phyloP scores from a whole-genome alignment of 2,329 filamentous ascomycete genomes.

The Ceratocystis lukuohia region DNA sequence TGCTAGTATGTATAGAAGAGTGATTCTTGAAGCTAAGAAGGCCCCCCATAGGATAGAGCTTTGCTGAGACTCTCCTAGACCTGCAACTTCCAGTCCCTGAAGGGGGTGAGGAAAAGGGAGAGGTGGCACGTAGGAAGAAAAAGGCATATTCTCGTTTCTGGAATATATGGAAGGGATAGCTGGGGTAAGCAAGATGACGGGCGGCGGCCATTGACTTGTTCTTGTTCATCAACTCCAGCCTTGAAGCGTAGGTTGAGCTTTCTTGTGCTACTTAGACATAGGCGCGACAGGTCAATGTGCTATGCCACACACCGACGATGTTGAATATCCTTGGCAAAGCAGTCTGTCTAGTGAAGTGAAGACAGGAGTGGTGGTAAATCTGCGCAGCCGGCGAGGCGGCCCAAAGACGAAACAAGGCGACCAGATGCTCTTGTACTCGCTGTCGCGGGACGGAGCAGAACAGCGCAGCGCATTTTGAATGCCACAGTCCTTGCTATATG shows the following conservation, averaged over 20 bases:
- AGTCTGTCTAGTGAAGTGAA: background rate
- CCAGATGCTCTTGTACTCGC: background rate
- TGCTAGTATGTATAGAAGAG: background rate
- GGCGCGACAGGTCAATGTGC: background rate
- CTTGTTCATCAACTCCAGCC: background rate
- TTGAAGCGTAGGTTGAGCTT: background rate
- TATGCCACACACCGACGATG: background rate
- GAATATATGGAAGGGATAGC: too few species aligned
- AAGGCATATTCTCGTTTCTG: slow-evolving; percentile 5
- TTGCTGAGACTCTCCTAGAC: slow-evolving; percentile 19
- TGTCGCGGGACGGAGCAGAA: background rate
- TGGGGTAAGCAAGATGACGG: background rate
- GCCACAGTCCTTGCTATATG: background rate
- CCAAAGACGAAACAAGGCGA: background rate
- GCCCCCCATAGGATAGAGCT: slow-evolving; percentile 3
- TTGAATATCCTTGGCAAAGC: background rate
- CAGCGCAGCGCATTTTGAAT: background rate
- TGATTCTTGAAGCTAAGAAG: background rate
- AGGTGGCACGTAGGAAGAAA: slow-evolving; percentile 8
- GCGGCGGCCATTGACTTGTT: background rate
- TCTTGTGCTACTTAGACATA: background rate
- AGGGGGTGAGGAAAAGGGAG: background rate
- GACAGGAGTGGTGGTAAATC: background rate
- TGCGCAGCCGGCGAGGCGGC: background rate
- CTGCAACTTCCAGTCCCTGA: slow-evolving; percentile 7